Conservation (phyloP, 2,329 filamentous ascomycete genomes). For the Fusarium illudens region DNA sequence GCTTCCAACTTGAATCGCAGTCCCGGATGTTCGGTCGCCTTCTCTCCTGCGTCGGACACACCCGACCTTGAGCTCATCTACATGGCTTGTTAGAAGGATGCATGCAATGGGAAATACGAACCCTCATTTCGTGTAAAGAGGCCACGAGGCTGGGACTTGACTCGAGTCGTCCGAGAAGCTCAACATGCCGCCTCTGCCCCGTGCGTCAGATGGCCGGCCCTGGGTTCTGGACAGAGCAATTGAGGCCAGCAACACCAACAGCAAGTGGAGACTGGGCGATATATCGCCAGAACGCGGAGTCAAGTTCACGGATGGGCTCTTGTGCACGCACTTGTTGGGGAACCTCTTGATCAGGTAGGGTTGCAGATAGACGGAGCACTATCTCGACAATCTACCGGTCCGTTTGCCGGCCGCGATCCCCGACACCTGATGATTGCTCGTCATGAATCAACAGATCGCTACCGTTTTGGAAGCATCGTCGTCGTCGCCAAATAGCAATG, state of each 20-base stretch:
- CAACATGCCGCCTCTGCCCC: neutral
- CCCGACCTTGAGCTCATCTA: neutral
- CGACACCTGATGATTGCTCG: neutral
- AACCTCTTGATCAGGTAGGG: neutral
- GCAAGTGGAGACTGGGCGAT: neutral
- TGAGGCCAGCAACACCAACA: constrained; percentile 2
- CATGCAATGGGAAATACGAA: constrained; percentile 2
- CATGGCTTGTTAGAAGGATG: neutral
- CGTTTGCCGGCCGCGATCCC: neutral
- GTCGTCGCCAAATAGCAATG: constrained; percentile 1
- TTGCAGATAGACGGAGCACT: neutral
- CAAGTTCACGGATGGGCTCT: neutral
- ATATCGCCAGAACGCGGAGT: neutral
- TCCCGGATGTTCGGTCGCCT: neutral
- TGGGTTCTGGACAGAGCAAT: neutral
- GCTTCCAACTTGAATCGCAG: neutral
- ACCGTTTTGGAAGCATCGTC: constrained; percentile 1
- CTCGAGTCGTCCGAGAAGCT: constrained; percentile 8
- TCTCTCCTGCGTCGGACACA: neutral
- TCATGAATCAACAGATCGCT: constrained; percentile 1
- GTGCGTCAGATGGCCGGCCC: neutral
- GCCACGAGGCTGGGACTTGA: constrained; percentile 1
- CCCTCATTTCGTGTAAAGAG: constrained; percentile 17
- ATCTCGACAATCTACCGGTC: neutral
- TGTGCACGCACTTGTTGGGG: neutral